Evolutionary conservation across 2,329 filamentous ascomycete species (phyloP), one percentile per base, ranked within the genome.

Genomic region (Alternaria gansuensis): DNA sequence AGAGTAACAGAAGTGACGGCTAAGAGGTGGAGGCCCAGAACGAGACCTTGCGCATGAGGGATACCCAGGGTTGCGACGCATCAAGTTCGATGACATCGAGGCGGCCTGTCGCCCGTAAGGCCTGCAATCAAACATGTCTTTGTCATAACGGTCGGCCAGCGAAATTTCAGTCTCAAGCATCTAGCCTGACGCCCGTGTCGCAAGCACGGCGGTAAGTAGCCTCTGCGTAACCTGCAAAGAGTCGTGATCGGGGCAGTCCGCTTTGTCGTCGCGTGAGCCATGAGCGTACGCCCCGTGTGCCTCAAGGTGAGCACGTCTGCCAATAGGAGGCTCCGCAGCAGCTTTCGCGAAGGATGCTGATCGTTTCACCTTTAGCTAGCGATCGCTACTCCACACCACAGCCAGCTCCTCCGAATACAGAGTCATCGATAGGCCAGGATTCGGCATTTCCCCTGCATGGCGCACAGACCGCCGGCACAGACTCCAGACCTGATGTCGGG

Each of bases 381-480:
- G 63, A 69, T 70, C 64, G 63, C 51, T 39, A 61, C 60, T 60
- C 60, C 51, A 59, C 59, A 62, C 60, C 57, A 64, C 51, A 46
- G 61, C 59, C 51, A 55, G 56, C 50, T 31, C 34, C 24, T 11
- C 17, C 23, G 33, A 13, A 34, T 48, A 49, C 51, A 4, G 53
- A 39, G 60, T 60, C 70, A 70, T 72, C 66, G 69, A 72, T 72
- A 70, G 65, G 69, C 59, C 41, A 53, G 59, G 59, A 48, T 66
- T 11, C 45, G 57, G 52, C 40, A 33, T n/a, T n/a, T 51, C 55
- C 59, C 62, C 60, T 67, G 64, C 62, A 69, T 62, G 24, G 50
- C 58, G 50, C 48, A 59, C 67, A 65, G 59, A 48, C 57, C 51
- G 21, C 49, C 51, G 49, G 57, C 54, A 61, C 48, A 61, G 29